These are phyloP conservation scores for Monosporascus sp. DNA, from an alignment of 2,329 filamentous ascomycete species.

Conservation along the genomic window DNA sequence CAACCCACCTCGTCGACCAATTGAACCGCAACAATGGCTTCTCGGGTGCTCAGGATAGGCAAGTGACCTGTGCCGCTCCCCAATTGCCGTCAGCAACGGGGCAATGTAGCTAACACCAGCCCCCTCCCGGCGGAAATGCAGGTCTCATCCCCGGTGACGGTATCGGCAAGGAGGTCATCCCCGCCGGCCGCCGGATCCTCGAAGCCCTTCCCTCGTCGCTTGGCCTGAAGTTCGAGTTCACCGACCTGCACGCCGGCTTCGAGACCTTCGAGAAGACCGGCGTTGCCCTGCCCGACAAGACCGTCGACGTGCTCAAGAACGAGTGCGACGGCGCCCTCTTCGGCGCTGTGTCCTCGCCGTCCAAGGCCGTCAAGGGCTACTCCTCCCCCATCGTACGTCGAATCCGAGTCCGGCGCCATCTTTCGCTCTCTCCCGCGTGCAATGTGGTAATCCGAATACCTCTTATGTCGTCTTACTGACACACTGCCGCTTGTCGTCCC, in stretches of 20 bases:
- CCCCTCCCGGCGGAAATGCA: slow-evolving; percentile 28
- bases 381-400: slow-evolving; percentile 73
- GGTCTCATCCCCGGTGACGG: slow-evolving; percentile 97
- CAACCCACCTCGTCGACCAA: slow-evolving; percentile 13
- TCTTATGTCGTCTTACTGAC: neutral
- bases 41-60: slow-evolving; percentile 65
- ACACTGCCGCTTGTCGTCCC: neutral
- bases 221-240: slow-evolving; percentile 88
- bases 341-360: slow-evolving; percentile 89
- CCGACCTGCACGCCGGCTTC: slow-evolving; percentile 88
- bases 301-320: slow-evolving; percentile 78
- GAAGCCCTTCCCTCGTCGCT: slow-evolving; percentile 91
- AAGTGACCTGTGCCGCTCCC: slow-evolving; percentile 19
- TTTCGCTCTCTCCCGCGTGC: too few species aligned
- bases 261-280: slow-evolving; percentile 90
- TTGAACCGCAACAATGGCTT: slow-evolving; percentile 47
- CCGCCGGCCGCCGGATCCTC: slow-evolving; percentile 82
- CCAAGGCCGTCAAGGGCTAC: slow-evolving; percentile 87
- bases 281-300: slow-evolving; percentile 81
- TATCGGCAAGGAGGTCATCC: slow-evolving; percentile 98
- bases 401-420: too few species aligned
- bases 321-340: slow-evolving; percentile 97
- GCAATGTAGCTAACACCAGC: neutral
- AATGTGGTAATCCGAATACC: too few species aligned
- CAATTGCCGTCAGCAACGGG: neutral